Evolutionary conservation across 78 protist genomes (phyloP).

Genomic region (Chrysochromulina tobinii): DNA sequence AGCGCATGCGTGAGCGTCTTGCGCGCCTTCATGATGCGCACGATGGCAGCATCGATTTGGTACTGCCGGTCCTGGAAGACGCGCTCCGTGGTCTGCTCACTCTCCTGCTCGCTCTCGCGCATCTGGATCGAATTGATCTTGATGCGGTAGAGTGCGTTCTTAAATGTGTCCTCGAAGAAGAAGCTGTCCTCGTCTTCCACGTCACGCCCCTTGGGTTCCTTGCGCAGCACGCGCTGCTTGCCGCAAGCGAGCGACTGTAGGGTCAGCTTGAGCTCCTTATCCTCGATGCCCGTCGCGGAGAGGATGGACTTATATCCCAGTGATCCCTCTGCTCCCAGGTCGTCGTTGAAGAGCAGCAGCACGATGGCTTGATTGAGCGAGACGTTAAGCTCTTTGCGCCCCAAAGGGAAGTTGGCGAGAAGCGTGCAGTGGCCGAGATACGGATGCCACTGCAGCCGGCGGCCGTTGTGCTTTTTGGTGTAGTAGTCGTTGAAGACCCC

Average conservation of each 20-base stretch:
- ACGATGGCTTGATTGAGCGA: slow-evolving; percentile 83
- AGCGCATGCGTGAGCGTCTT: slow-evolving; percentile 71
- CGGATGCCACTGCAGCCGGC: slow-evolving; percentile 82
- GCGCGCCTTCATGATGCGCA: slow-evolving; percentile 95
- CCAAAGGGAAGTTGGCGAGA: slow-evolving; percentile 52
- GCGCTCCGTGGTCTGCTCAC: slow-evolving; percentile 67
- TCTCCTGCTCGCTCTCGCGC: slow-evolving; percentile 82
- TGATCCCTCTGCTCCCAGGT: slow-evolving; percentile 5
- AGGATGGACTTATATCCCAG: no score
- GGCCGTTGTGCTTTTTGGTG: slow-evolving; percentile 66
- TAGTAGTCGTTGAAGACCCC: slow-evolving; percentile 77
- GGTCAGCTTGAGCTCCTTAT: slow-evolving; percentile 69
- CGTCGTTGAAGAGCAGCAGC: slow-evolving; percentile 76
- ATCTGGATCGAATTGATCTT: slow-evolving; percentile 87
- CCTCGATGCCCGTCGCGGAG: slow-evolving; percentile 7
- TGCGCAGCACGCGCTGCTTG: slow-evolving; percentile 58
- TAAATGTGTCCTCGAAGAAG: slow-evolving; percentile 71
- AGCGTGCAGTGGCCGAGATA: slow-evolving; percentile 65
- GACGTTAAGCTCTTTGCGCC: slow-evolving; percentile 77
- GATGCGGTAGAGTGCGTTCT: slow-evolving; percentile 59
- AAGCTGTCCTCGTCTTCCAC: slow-evolving; percentile 75
- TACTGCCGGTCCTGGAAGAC: slow-evolving; percentile 82
- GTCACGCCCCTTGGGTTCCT: slow-evolving; percentile 55
- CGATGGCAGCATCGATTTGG: slow-evolving; percentile 75
- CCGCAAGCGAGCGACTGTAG: slow-evolving; percentile 72